Evolutionary conservation across 352 stramenopile species (phyloP).

Genomic region (Globisporangium nagaii): DNA sequence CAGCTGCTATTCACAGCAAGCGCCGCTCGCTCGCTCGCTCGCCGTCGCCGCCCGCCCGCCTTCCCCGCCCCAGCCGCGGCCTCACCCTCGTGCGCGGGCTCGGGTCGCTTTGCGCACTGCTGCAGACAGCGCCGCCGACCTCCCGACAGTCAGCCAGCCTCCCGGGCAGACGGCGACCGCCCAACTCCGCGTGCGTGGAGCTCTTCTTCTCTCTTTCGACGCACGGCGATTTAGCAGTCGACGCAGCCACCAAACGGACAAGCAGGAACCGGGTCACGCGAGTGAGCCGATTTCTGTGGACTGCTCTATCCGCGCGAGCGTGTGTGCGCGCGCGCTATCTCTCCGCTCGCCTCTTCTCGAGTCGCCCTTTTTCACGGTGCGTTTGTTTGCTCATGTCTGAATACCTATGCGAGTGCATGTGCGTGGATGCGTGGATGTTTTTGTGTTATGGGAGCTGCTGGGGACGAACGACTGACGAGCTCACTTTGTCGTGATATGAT

Average conservation of each 20-base stretch:
- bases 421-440: not conserved
- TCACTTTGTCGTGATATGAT: not conserved
- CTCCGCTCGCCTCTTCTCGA: too few relatives aligned
- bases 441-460: not conserved
- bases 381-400: too few relatives aligned
- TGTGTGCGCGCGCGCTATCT: too few relatives aligned
- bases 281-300: too few relatives aligned
- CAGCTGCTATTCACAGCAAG: conserved; percentile 1
- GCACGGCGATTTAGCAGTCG: not conserved
- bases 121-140: not conserved
- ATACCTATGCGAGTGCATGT: too few relatives aligned
- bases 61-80: not conserved
- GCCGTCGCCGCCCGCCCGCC: not conserved
- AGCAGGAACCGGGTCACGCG: too few relatives aligned
- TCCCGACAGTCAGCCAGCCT: too few relatives aligned
- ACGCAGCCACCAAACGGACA: too few relatives aligned
- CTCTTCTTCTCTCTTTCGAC: not conserved
- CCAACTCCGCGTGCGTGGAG: not conserved
- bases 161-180: too few relatives aligned
- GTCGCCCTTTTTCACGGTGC: too few relatives aligned
- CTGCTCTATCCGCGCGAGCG: too few relatives aligned
- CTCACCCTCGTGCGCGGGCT: conserved; percentile 4
- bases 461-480: not conserved
- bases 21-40: conserved; percentile 1
- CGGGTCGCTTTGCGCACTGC: not conserved